These are phyloP conservation scores for Gynochthodes officinalis DNA, from an alignment of 257 asterid genomes.

Conservation along the genomic window DNA sequence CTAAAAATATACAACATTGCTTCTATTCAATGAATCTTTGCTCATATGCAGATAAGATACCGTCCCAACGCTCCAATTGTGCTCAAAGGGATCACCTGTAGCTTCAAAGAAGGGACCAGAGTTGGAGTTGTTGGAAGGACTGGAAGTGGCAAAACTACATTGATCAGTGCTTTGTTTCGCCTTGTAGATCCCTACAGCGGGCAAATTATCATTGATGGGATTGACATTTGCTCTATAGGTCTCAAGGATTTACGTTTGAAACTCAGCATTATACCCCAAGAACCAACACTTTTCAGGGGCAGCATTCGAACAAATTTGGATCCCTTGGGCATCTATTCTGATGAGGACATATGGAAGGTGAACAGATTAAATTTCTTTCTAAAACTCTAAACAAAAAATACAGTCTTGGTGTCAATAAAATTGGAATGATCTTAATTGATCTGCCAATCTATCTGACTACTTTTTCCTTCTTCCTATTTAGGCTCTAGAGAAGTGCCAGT, in stretches of 20 bases:
- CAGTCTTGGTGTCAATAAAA: not conserved
- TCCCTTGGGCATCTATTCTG: slow-evolving; percentile 63
- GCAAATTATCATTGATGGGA: slow-evolving; percentile 46
- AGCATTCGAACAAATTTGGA: slow-evolving; percentile 70
- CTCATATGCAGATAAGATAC: slow-evolving; percentile 49
- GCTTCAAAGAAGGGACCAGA: slow-evolving; percentile 59
- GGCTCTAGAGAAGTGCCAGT: slow-evolving; percentile 79
- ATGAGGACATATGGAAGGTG: slow-evolving; percentile 81
- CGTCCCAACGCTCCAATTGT: slow-evolving; percentile 72
- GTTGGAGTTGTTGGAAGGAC: slow-evolving; percentile 87
- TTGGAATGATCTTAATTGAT: not conserved
- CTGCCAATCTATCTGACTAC: not conserved
- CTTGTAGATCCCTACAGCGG: slow-evolving; percentile 75
- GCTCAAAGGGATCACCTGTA: slow-evolving; percentile 73
- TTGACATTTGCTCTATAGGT: slow-evolving; percentile 68
- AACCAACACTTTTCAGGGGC: slow-evolving; percentile 78
- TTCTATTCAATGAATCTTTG: not conserved
- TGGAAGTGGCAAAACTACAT: slow-evolving; percentile 83
- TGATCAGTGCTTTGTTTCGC: slow-evolving; percentile 70
- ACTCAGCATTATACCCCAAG: slow-evolving; percentile 85
- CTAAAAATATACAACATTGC: too few species aligned
- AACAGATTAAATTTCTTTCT: not conserved
- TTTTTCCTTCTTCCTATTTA: slow-evolving; percentile 5
- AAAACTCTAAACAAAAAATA: not conserved
- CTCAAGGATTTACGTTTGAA: slow-evolving; percentile 63